Percentiles rank a stretch among this genome's conserved stretches.
These are phyloP conservation scores for Linum usitatissimum DNA, from an alignment of 345 rosid genomes.

Conservation along the genomic window DNA sequence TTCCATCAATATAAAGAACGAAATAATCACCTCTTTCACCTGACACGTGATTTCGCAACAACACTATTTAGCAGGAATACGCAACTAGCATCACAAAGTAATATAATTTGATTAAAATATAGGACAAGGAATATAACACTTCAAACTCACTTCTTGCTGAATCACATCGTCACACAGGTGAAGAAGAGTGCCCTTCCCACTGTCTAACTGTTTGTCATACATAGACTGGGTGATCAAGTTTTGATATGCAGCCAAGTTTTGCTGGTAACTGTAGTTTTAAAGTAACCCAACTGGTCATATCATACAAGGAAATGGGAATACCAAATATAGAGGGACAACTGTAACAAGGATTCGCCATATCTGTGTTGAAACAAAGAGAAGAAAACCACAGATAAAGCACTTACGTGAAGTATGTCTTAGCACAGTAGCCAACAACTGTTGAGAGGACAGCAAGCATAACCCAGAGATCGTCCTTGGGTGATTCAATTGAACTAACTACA, in stretches of 20 bases:
- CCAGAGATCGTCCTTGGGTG: constrained; percentile 78
- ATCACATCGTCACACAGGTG: constrained; percentile 62
- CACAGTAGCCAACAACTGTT: constrained; percentile 87
- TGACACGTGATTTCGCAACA: neutral
- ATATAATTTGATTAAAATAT: too few relatives aligned
- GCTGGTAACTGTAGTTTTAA: constrained; percentile 11
- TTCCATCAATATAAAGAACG: constrained; percentile 13
- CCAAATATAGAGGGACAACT: neutral
- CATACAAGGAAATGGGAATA: neutral
- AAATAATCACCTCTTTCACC: constrained; percentile 14
- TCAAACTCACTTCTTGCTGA: constrained; percentile 15
- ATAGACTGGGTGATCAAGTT: constrained; percentile 15
- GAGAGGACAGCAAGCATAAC: constrained; percentile 78
- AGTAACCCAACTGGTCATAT: neutral
- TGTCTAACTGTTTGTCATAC: constrained; percentile 67
- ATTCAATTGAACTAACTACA: constrained; percentile 59
- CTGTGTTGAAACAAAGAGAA: too few relatives aligned
- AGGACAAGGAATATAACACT: neutral
- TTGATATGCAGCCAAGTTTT: constrained; percentile 16
- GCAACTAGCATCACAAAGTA: neutral
- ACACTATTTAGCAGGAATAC: too few relatives aligned
- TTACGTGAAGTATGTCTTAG: constrained; percentile 97
- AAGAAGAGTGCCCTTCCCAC: constrained; percentile 80
- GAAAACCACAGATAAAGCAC: constrained; percentile 9
- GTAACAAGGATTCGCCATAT: too few relatives aligned